A percentile compares a stretch with the other conserved stretches of the same genome.
These are phyloP conservation scores for Blastomyces gilchristii DNA, from an alignment of 2,329 filamentous ascomycete genomes.

Conservation along the genomic window DNA sequence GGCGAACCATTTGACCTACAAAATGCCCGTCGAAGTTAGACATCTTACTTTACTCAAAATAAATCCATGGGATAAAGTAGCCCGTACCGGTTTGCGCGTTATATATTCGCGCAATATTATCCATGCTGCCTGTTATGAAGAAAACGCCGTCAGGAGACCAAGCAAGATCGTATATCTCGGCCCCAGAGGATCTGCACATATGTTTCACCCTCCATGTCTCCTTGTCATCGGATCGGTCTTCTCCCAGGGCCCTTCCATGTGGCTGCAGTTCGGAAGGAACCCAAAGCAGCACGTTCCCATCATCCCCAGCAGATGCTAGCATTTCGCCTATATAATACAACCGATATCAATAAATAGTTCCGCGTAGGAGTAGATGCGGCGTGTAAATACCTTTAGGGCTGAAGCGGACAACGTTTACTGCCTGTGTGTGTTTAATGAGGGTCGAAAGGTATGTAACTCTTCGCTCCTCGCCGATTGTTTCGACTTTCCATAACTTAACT, in stretches of 20 bases:
- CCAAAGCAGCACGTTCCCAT: slow-evolving; percentile 95
- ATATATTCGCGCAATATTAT: slow-evolving; percentile 95
- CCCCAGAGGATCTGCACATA: slow-evolving; percentile 90
- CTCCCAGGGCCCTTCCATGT: slow-evolving; percentile 57
- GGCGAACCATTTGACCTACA: slow-evolving; percentile 60
- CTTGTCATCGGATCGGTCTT: slow-evolving; percentile 81
- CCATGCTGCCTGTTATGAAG: slow-evolving; percentile 99
- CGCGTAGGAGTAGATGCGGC: slow-evolving; percentile 1
- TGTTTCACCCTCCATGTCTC: slow-evolving; percentile 95
- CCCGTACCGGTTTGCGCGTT: slow-evolving; percentile 74
- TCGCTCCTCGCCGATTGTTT: slow-evolving; percentile 71
- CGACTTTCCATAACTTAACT: slow-evolving; percentile 78
- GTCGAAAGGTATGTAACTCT: slow-evolving; percentile 89
- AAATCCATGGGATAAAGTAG: neutral
- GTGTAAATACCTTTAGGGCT: slow-evolving; percentile 68
- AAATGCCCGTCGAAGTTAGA: neutral
- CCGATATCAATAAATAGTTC: neutral
- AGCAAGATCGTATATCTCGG: slow-evolving; percentile 94
- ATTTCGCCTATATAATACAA: slow-evolving; percentile 59
- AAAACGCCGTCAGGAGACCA: slow-evolving; percentile 97
- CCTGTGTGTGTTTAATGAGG: slow-evolving; percentile 85
- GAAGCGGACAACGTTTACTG: slow-evolving; percentile 96
- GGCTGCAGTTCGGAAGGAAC: slow-evolving; percentile 70
- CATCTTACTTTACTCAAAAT: neutral
- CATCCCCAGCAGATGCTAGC: slow-evolving; percentile 88